phyloP scores from a whole-genome alignment of 164 flowering plant species.

The Umbilicus rupestris region DNA sequence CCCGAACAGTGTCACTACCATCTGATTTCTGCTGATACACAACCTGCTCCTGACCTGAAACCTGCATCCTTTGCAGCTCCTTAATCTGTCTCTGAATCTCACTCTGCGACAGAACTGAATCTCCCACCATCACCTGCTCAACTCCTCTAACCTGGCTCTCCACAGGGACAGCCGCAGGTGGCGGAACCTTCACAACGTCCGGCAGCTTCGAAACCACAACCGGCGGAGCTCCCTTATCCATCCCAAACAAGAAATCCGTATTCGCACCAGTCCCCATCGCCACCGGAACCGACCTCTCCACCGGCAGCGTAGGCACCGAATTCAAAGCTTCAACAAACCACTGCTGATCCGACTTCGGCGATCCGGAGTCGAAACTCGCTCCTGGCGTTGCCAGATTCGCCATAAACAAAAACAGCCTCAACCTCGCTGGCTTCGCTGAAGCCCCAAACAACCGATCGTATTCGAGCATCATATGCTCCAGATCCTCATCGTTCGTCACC shows the following conservation, averaged over 20 bases:
- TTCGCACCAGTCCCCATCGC: slow-evolving; percentile 12
- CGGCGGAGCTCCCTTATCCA: slow-evolving; percentile 39
- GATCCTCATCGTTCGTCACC: slow-evolving; percentile 79
- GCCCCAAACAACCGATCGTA: slow-evolving; percentile 53
- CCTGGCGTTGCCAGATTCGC: slow-evolving; percentile 8
- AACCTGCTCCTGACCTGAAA: slow-evolving; percentile 10
- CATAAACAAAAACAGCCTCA: slow-evolving; percentile 50
- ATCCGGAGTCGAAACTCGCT: slow-evolving; percentile 21
- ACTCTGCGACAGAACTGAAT: slow-evolving; percentile 6
- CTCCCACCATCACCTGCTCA: too few species aligned
- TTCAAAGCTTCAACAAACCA: slow-evolving; percentile 82
- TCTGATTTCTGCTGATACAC: slow-evolving; percentile 3
- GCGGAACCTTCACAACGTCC: slow-evolving; percentile 13
- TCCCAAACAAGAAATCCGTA: slow-evolving; percentile 57
- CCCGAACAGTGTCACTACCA: not conserved
- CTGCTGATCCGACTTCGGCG: slow-evolving; percentile 41
- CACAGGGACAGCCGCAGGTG: slow-evolving; percentile 12
- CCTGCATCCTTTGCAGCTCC: slow-evolving; percentile 40
- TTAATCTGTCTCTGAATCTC: slow-evolving; percentile 49
- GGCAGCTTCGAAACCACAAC: slow-evolving; percentile 12
- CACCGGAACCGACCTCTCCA: slow-evolving; percentile 22
- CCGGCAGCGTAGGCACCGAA: slow-evolving; percentile 34
- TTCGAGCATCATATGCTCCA: slow-evolving; percentile 78
- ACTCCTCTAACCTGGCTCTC: too few species aligned
- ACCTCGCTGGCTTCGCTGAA: slow-evolving; percentile 51